Conservation (phyloP, 306 rosid species). For the Sechiopsis laciniata region DNA sequence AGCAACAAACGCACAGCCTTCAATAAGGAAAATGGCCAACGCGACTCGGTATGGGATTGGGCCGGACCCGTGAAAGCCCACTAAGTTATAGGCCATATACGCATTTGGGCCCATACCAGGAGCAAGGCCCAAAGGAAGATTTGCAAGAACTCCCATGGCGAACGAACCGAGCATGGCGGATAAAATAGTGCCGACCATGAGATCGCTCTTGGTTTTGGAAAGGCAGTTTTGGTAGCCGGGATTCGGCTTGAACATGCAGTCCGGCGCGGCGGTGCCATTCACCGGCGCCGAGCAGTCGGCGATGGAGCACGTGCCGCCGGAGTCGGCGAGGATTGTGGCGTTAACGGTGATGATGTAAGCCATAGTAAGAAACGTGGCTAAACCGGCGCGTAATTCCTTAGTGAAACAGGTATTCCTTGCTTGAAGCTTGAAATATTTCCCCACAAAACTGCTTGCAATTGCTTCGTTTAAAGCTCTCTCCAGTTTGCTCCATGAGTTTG, state of each 20-base stretch:
- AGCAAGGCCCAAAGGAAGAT: conserved; percentile 76
- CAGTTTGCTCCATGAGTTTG: conserved; percentile 35
- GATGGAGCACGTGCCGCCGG: conserved; percentile 68
- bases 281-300: conserved; percentile 52
- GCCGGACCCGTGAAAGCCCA: conserved; percentile 80
- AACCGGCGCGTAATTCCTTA: conserved; percentile 64
- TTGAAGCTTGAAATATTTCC: conserved; percentile 66
- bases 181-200: conserved; percentile 68
- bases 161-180: conserved; percentile 64
- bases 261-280: conserved; percentile 34
- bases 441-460: conserved; percentile 46
- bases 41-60: conserved; percentile 62
- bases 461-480: conserved; percentile 47
- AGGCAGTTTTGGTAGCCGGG: conserved; percentile 65
- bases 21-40: conserved; percentile 52
- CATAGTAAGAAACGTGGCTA: conserved; percentile 90
- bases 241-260: conserved; percentile 46
- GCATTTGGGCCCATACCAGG: conserved; percentile 98
- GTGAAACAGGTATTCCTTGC: conserved; percentile 62
- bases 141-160: conserved; percentile 75
- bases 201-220: conserved; percentile 53
- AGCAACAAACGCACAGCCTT: conserved; percentile 55
- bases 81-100: conserved; percentile 63
- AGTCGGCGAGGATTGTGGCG: conserved; percentile 67
- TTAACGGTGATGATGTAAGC: conserved; percentile 90